These are phyloP conservation scores for Glycine latifolia DNA, from an alignment of 306 rosid species.

Conservation along the genomic window DNA sequence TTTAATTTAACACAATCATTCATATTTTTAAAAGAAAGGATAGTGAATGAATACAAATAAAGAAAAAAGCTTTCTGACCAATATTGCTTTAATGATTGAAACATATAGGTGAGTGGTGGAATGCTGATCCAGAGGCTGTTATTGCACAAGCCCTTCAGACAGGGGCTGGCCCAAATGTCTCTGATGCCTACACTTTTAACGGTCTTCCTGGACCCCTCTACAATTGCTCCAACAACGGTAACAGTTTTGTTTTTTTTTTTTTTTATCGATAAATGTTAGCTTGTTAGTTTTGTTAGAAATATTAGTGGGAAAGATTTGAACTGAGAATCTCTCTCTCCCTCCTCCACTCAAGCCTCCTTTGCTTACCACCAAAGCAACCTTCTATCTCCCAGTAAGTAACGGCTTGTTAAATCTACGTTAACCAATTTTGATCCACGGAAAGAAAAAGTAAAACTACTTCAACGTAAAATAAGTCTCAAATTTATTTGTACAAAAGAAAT, in stretches of 20 bases:
- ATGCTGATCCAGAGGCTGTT: constrained; percentile 66
- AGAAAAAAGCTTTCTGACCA: neutral
- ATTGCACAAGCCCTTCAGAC: constrained; percentile 71
- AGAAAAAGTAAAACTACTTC: neutral
- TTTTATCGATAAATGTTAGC: too few species aligned
- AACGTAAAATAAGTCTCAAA: neutral
- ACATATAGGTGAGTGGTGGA: constrained; percentile 84
- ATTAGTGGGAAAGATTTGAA: too few species aligned
- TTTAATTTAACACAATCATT: neutral
- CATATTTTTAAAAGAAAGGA: neutral
- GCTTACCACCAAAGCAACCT: too few species aligned
- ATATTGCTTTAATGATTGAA: neutral
- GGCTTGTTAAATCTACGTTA: neutral
- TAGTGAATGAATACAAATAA: neutral
- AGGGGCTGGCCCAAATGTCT: constrained; percentile 75
- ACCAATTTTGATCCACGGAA: neutral
- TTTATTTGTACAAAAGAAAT: neutral
- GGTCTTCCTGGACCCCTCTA: constrained; percentile 81
- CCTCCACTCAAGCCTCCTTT: too few species aligned
- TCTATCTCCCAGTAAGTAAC: too few species aligned
- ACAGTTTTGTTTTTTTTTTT: too few species aligned
- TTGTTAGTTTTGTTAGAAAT: too few species aligned
- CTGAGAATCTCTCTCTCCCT: too few species aligned
- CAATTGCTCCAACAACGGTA: constrained; percentile 69
- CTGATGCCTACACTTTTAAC: constrained; percentile 77